Percentiles rank a stretch among this genome's conserved stretches.
Conservation (phyloP, 768 basidiomycete genomes). For the Aureoboletus auriporus region DNA sequence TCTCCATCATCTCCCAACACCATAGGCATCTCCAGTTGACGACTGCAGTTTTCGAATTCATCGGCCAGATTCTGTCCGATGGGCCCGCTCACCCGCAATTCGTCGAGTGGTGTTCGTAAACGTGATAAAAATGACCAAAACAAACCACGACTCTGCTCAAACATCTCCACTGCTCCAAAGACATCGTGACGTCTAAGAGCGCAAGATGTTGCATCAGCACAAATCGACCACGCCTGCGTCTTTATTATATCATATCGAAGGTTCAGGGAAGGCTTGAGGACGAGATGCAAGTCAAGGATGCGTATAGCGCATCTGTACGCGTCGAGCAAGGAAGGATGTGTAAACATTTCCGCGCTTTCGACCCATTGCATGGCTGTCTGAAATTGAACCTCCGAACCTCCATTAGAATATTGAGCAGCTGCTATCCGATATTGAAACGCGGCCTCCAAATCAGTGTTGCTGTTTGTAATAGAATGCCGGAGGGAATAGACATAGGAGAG, state of each 20-base stretch:
- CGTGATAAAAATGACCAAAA: constrained; percentile 24
- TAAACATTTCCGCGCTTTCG: constrained; percentile 13
- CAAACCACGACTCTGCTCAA: constrained; percentile 28
- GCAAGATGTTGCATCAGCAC: constrained; percentile 24
- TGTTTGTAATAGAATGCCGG: constrained; percentile 9
- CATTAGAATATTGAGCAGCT: constrained; percentile 15
- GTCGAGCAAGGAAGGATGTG: constrained; percentile 12
- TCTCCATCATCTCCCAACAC: constrained; percentile 6
- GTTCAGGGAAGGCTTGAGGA: constrained; percentile 11
- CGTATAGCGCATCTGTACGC: constrained; percentile 18
- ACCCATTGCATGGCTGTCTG: constrained; percentile 22
- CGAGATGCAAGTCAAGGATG: constrained; percentile 16
- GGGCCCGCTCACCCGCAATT: constrained; percentile 11
- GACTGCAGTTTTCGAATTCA: constrained; percentile 16
- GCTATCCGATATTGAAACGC: constrained; percentile 16
- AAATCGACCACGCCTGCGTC: constrained; percentile 9
- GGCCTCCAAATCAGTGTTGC: constrained; percentile 18
- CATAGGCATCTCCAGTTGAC: constrained; percentile 18
- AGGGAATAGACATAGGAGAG: constrained; percentile 9
- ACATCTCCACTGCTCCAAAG: constrained; percentile 31
- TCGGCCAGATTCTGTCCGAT: constrained; percentile 11
- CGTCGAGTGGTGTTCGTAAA: constrained; percentile 23
- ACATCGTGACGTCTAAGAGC: constrained; percentile 18
- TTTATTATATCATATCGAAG: constrained; percentile 15
- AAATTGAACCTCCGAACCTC: constrained; percentile 15